phyloP scores from a whole-genome alignment of 768 basidiomycete genomes.

The Daedalea quercina region DNA sequence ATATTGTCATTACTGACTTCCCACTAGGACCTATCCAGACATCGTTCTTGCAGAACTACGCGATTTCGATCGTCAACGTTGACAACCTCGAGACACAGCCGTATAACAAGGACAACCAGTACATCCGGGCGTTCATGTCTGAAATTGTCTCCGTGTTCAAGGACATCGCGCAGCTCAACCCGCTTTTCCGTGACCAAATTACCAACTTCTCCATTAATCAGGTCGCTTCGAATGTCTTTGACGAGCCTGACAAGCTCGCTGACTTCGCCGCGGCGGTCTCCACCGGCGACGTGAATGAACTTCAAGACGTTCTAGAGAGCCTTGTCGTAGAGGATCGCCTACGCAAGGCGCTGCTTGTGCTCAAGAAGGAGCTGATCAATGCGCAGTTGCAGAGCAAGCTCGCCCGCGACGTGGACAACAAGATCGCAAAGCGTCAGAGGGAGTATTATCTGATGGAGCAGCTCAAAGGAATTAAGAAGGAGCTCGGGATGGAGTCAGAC shows the following conservation, averaged over 20 bases:
- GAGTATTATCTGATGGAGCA: constrained; percentile 98
- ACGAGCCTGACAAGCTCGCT: constrained; percentile 94
- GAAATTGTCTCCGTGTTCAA: constrained; percentile 98
- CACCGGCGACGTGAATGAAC: constrained; percentile 84
- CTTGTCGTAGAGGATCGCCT: constrained; percentile 82
- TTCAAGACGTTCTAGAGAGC: constrained; percentile 90
- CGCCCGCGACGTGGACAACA: constrained; percentile 86
- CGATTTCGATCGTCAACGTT: constrained; percentile 84
- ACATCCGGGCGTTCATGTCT: constrained; percentile 92
- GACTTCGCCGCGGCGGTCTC: constrained; percentile 97
- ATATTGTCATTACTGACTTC: constrained; percentile 1
- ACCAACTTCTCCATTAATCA: constrained; percentile 94
- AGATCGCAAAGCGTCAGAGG: constrained; percentile 89
- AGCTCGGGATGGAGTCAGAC: constrained; percentile 90
- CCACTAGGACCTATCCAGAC: constrained; percentile 63
- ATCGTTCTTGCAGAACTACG: constrained; percentile 74
- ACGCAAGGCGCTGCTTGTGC: constrained; percentile 81
- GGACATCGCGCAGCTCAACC: constrained; percentile 95
- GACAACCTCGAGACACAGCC: constrained; percentile 76
- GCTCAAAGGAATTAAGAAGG: constrained; percentile 93
- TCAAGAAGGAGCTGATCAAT: constrained; percentile 98
- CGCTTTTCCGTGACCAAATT: constrained; percentile 96
- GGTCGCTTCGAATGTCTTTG: constrained; percentile 88
- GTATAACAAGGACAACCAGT: constrained; percentile 90
- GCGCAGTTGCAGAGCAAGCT: constrained; percentile 93